Percentiles rank a stretch among this genome's conserved stretches.
phyloP scores from a whole-genome alignment of 164 flowering plant species.

The Vitis rotundifolia region DNA sequence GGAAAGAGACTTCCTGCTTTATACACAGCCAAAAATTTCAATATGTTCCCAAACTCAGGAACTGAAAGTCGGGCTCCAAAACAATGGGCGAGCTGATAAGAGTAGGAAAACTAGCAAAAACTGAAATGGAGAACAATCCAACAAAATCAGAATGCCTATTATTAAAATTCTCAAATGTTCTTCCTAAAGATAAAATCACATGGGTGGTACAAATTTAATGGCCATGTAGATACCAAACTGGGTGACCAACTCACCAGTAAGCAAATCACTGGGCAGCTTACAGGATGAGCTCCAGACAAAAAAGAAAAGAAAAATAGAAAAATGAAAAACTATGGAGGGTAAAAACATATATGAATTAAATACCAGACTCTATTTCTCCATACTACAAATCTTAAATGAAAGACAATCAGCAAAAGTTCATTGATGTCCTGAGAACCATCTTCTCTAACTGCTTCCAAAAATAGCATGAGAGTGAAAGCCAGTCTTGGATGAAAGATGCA shows the following conservation, averaged over 20 bases:
- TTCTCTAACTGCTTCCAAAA: conserved; percentile 10
- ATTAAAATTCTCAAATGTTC: not conserved
- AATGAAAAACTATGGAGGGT: not conserved
- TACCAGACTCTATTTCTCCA: conserved; percentile 16
- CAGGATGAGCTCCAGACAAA: not conserved
- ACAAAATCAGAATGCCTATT: not conserved
- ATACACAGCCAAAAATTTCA: too few species aligned
- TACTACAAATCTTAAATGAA: conserved; percentile 14
- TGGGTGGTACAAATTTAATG: not conserved
- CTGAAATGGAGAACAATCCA: not conserved
- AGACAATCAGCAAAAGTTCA: not conserved
- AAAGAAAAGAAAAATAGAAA: not conserved
- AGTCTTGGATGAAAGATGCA: not conserved
- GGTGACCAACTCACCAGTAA: not conserved
- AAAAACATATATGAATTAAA: not conserved
- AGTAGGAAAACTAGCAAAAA: too few species aligned
- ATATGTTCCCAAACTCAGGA: too few species aligned
- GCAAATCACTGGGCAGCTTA: not conserved
- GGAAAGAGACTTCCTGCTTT: too few species aligned
- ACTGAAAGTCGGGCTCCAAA: too few species aligned
- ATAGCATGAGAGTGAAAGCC: not conserved
- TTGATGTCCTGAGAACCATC: conserved; percentile 10
- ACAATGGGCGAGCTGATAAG: too few species aligned
- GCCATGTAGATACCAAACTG: not conserved
- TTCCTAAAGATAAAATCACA: not conserved